Base-by-base conservation (phyloP, 1,284 basidiomycete genomes). In the Tilletia indica region DNA sequence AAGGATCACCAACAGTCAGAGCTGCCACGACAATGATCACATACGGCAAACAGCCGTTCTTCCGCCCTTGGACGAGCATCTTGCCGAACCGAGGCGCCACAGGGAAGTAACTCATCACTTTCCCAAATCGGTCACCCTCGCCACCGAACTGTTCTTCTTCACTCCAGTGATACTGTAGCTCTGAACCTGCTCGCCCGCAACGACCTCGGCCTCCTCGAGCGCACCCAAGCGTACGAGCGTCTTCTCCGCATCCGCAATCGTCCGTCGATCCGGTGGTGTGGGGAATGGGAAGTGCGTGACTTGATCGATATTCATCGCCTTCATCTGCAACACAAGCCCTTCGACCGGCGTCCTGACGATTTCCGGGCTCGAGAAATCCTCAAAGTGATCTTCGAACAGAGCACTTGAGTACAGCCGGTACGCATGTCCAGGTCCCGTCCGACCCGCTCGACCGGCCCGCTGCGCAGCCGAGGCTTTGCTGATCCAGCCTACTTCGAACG, bases 221-320 rank as follows among this genome's bases (percentile, higher is more conserved):
- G 97, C 97, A 14, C 94, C 95, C 3, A 99, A 89, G 79, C 93
- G 88, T 16, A 87, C 89, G 47, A 99, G 87, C 2, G 91, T 87
- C 56, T 88, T 89, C 85, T 99, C 96, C 0, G 97, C 94, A 80
- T 91, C 91, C 70, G 87, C 88, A 38, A 99, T 86, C 11, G 90
- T 88, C 3, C 85, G 80, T n/a, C 91, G 89, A 83, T 98, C 93
- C 0, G 97, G 97, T 9, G 96, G 91, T 0, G 97, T 98, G 0
- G 97, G 97, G 86, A 99, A 99, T 11, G 97, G 97, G 84, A 99
- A 99, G 85, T 98, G 97, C 79, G 93, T 88, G 31, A 99, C 94
- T 0, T 93, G 89, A 81, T 98, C 95, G 73, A 99, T 95, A 82
- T 97, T 94, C 95, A 99, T 98, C 83, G 91, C 91, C 87, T 99